Evolutionary conservation across 208 protist genomes (phyloP).

Genomic region (Acanthamoeba triangularis): DNA sequence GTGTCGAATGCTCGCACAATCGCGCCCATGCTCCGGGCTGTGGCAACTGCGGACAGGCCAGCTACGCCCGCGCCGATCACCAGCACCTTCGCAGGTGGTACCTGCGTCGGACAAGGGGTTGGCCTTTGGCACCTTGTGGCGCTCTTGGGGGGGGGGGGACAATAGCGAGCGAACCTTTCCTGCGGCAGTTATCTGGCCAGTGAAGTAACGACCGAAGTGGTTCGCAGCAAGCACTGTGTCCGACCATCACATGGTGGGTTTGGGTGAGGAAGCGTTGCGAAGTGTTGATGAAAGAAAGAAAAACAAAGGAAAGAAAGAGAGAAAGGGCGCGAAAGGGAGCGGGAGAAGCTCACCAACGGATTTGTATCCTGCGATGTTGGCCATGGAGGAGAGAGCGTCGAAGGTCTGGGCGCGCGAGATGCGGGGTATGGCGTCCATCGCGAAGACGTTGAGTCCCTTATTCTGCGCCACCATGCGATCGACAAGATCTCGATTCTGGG

Average conservation of each 20-base stretch:
- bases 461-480: constrained; percentile 70
- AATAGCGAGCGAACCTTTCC: constrained; percentile 86
- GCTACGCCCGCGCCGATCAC: constrained; percentile 95
- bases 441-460: constrained; percentile 87
- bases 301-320: background rate
- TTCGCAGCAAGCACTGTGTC: constrained; percentile 75
- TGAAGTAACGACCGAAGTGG: constrained; percentile 92
- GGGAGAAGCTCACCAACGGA: constrained; percentile 86
- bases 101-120: background rate
- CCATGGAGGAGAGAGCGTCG: constrained; percentile 94
- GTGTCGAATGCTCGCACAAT: constrained; percentile 96
- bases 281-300: background rate
- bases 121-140: background rate
- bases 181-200: constrained; percentile 95
- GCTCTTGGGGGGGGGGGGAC: background rate
- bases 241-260: background rate
- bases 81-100: constrained; percentile 87
- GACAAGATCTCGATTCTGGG: constrained; percentile 82
- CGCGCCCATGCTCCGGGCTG: constrained; percentile 95
- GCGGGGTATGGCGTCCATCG: constrained; percentile 93
- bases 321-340: background rate
- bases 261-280: background rate
- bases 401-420: constrained; percentile 91
- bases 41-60: constrained; percentile 94
- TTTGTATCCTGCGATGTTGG: constrained; percentile 95